These are phyloP conservation scores for Polychaeton citri DNA, from an alignment of 2,329 filamentous ascomycete genomes.

Conservation along the genomic window DNA sequence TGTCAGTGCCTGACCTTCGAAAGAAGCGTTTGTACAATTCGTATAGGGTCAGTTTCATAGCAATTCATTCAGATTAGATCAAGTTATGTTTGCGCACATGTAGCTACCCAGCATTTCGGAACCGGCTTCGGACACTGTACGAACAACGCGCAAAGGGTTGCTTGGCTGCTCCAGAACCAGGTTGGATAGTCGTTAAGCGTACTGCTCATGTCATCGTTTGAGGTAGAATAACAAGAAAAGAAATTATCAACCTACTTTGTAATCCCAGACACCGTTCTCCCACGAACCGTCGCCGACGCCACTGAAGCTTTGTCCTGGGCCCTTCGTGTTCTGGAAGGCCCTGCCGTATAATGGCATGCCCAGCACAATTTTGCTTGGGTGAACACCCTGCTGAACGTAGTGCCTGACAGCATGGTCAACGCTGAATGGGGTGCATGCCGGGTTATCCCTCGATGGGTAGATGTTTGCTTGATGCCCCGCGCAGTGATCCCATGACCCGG, in stretches of 20 bases:
- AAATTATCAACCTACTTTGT: conserved; percentile 41
- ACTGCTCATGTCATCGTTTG: neutral
- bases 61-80: conserved; percentile 31
- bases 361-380: conserved; percentile 61
- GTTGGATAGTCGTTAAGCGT: neutral
- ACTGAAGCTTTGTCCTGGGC: conserved; percentile 53
- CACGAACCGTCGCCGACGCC: conserved; percentile 70
- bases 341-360: conserved; percentile 91
- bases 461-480: conserved; percentile 76
- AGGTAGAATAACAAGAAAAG: neutral
- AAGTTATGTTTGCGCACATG: conserved; percentile 15
- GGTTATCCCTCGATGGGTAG: conserved; percentile 43
- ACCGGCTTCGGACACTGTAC: too few species aligned
- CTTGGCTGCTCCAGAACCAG: neutral
- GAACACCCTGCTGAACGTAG: conserved; percentile 52
- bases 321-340: conserved; percentile 66
- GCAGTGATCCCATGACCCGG: conserved; percentile 63
- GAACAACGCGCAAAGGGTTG: too few species aligned
- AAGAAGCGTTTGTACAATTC: too few species aligned
- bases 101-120: too few species aligned
- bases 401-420: conserved; percentile 56
- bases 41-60: too few species aligned
- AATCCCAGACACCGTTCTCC: conserved; percentile 80
- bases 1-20: too few species aligned
- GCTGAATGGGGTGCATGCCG: conserved; percentile 63